These are phyloP conservation scores for Dactylorhiza incarnata DNA, from an alignment of 106 monocot species.

Conservation along the genomic window DNA sequence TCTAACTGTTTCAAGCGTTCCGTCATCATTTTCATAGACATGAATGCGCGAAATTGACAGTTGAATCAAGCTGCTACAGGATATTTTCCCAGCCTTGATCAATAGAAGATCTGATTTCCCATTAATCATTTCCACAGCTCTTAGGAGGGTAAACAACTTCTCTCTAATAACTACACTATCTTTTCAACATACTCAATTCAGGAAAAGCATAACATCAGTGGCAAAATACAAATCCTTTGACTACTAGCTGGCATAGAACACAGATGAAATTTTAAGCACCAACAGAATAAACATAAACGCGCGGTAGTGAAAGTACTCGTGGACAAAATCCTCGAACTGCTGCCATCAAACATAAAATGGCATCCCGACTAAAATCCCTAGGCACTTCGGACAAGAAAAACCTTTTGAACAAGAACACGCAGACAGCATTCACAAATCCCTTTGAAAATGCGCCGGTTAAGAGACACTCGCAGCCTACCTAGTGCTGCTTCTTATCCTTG, in stretches of 20 bases:
- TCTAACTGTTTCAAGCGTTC: no score
- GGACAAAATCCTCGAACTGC: background rate
- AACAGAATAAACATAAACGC: background rate
- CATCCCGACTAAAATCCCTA: background rate
- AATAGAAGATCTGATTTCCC: background rate
- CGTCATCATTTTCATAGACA: no score
- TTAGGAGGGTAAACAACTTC: background rate
- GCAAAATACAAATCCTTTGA: background rate
- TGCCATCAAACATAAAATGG: background rate
- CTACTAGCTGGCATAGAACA: background rate
- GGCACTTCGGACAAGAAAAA: background rate
- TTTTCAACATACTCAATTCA: background rate
- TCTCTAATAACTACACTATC: background rate
- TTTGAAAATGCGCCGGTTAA: background rate
- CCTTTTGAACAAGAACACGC: background rate
- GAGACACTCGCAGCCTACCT: background rate
- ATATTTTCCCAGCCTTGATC: no score
- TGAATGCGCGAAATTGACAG: no score
- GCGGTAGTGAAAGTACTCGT: background rate
- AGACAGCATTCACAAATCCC: background rate
- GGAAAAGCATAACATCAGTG: background rate
- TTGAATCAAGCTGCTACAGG: no score
- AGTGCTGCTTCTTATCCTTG: conserved; percentile 4
- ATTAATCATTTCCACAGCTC: background rate
- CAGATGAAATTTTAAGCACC: background rate